phyloP scores from a whole-genome alignment of 192 early-diverging fungal genomes.

The Obelidium mucronatum region DNA sequence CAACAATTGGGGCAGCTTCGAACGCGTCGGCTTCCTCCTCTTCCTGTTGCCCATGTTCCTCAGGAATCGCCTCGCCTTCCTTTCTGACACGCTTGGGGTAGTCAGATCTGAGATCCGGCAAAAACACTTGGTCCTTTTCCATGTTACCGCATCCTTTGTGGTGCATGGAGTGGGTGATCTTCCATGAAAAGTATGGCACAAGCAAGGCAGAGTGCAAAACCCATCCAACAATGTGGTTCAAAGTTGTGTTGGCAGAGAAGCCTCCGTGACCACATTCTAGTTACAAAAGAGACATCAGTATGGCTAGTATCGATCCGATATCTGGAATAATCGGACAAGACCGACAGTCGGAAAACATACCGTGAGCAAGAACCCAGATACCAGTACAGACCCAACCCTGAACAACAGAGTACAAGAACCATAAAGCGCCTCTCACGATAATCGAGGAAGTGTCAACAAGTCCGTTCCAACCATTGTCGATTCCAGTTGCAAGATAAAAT shows the following conservation, averaged over 20 bases:
- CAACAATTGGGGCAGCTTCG: slow-evolving; percentile 78
- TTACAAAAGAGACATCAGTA: neutral
- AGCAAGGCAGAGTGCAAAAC: slow-evolving; percentile 88
- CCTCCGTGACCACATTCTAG: slow-evolving; percentile 93
- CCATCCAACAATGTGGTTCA: slow-evolving; percentile 90
- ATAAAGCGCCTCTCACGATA: slow-evolving; percentile 52
- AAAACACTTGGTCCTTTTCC: slow-evolving; percentile 94
- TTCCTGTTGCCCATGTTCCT: slow-evolving; percentile 54
- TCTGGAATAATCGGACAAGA: too few species aligned
- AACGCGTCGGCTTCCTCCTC: slow-evolving; percentile 59
- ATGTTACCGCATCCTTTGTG: slow-evolving; percentile 92
- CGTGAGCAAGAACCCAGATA: slow-evolving; percentile 77
- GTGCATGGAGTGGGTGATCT: slow-evolving; percentile 86
- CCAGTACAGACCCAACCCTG: slow-evolving; percentile 90
- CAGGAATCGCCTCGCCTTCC: slow-evolving; percentile 39
- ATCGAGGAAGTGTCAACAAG: slow-evolving; percentile 46
- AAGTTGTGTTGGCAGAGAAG: slow-evolving; percentile 83
- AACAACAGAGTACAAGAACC: slow-evolving; percentile 82
- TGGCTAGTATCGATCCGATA: slow-evolving; percentile 29
- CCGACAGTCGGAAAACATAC: slow-evolving; percentile 31
- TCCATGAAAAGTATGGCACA: too few species aligned
- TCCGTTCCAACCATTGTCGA: slow-evolving; percentile 24
- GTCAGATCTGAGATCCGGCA: slow-evolving; percentile 76
- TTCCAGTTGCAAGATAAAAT: slow-evolving; percentile 71
- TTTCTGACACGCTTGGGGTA: slow-evolving; percentile 32